Percentiles rank a stretch among this genome's conserved stretches.
phyloP scores from a whole-genome alignment of 768 basidiomycete genomes.

The Naganishia onofrii region DNA sequence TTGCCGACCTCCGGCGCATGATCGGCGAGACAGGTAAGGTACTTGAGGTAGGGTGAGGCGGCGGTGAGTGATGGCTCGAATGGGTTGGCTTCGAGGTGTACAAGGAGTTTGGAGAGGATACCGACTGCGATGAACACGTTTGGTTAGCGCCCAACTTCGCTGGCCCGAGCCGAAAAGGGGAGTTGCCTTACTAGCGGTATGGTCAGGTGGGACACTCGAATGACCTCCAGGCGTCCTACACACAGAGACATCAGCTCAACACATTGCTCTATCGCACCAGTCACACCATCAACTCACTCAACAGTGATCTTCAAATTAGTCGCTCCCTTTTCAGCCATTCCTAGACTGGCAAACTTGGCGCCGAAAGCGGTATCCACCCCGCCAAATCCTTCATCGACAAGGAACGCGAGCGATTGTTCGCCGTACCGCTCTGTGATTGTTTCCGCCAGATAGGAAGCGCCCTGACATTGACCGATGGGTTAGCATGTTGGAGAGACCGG shows the following conservation, averaged over 20 bases:
- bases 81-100: slow-evolving; percentile 68
- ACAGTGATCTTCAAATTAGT: slow-evolving; percentile 44
- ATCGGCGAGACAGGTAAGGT: slow-evolving; percentile 65
- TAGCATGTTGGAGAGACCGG: neutral
- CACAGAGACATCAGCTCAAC: slow-evolving; percentile 22
- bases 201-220: slow-evolving; percentile 75
- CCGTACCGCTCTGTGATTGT: slow-evolving; percentile 66
- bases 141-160: slow-evolving; percentile 29
- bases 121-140: slow-evolving; percentile 60
- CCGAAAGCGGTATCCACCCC: slow-evolving; percentile 50
- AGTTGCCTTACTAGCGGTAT: slow-evolving; percentile 63
- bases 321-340: slow-evolving; percentile 53
- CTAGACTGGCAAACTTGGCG: slow-evolving; percentile 45
- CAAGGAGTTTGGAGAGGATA: slow-evolving; percentile 69
- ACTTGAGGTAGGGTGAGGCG: slow-evolving; percentile 45
- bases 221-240: slow-evolving; percentile 66
- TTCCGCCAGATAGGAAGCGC: slow-evolving; percentile 55
- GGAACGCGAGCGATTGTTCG: slow-evolving; percentile 66
- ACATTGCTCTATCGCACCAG: neutral
- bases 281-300: slow-evolving; percentile 31
- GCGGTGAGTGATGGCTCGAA: slow-evolving; percentile 48
- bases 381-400: slow-evolving; percentile 84
- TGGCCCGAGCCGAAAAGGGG: neutral
- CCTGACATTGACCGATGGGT: slow-evolving; percentile 43
- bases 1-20: slow-evolving; percentile 62